Percentiles rank a stretch among this genome's conserved stretches.
Evolutionary conservation across 2,329 filamentous ascomycete genomes (phyloP).

Genomic region (Lachnellula hyalina): DNA sequence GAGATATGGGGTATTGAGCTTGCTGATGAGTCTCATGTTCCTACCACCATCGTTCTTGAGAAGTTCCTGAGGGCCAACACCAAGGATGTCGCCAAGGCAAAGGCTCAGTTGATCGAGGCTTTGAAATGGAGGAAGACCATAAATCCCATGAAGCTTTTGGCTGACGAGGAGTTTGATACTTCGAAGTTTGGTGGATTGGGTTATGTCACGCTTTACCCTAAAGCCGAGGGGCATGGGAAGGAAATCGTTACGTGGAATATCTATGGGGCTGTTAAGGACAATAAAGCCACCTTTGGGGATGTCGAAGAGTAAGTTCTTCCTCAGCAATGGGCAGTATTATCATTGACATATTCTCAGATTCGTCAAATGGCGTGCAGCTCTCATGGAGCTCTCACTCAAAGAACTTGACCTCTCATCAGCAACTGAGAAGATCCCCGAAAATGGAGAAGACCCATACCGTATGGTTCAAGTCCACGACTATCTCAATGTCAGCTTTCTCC

Average conservation of each 20-base stretch:
- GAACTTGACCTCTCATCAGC: conserved; percentile 67
- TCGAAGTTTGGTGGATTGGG: conserved; percentile 73
- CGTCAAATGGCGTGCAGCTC: conserved; percentile 79
- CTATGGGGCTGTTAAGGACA: conserved; percentile 80
- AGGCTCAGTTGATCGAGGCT: conserved; percentile 72
- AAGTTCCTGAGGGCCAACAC: conserved; percentile 93
- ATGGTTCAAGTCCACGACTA: conserved; percentile 95
- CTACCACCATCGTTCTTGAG: conserved; percentile 78
- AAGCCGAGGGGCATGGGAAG: conserved; percentile 43
- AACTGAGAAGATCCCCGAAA: conserved; percentile 57
- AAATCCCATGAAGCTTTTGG: conserved; percentile 62
- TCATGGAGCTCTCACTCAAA: conserved; percentile 82
- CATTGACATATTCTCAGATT: conserved; percentile 51
- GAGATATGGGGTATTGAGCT: conserved; percentile 89
- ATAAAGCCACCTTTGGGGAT: conserved; percentile 75
- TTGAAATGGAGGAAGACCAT: conserved; percentile 77
- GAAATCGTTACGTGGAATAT: conserved; percentile 88
- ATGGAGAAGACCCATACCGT: conserved; percentile 74
- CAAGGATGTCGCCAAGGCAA: conserved; percentile 66
- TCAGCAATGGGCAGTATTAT: background rate
- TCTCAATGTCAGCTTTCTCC: conserved; percentile 78
- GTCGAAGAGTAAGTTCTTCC: conserved; percentile 61
- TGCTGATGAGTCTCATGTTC: conserved; percentile 48
- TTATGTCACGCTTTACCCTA: conserved; percentile 69
- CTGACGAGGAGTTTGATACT: conserved; percentile 56